These are phyloP conservation scores for Pogostemon cablin DNA, from an alignment of 257 asterid species.

Conservation along the genomic window DNA sequence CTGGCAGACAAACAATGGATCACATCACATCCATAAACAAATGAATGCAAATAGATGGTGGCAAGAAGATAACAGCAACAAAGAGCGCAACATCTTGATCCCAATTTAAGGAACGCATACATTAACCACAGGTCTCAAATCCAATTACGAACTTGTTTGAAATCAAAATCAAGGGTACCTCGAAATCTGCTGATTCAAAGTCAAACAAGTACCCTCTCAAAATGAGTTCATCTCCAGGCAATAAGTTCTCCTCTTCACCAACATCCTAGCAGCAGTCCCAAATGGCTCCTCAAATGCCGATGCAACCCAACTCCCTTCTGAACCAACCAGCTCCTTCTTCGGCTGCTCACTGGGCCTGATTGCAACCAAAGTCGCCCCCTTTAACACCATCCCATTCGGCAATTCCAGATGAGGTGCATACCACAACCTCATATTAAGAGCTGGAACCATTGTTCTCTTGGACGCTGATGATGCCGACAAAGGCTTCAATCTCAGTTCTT, in stretches of 20 bases:
- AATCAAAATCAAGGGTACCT: slow-evolving; percentile 38
- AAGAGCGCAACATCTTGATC: not conserved
- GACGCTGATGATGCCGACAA: slow-evolving; percentile 81
- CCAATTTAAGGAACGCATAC: not conserved
- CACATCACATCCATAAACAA: slow-evolving; percentile 3
- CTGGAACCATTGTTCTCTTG: slow-evolving; percentile 87
- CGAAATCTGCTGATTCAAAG: slow-evolving; percentile 23
- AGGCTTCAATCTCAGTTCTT: slow-evolving; percentile 91
- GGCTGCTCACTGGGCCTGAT: slow-evolving; percentile 82
- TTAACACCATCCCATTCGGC: slow-evolving; percentile 78
- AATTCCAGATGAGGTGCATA: slow-evolving; percentile 76
- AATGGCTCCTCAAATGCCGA: slow-evolving; percentile 80
- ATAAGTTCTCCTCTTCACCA: slow-evolving; percentile 84
- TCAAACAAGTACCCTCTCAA: slow-evolving; percentile 37
- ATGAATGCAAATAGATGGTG: not conserved
- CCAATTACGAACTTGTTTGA: slow-evolving; percentile 20
- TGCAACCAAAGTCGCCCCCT: slow-evolving; percentile 90
- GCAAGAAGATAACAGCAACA: not conserved
- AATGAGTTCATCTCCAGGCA: slow-evolving; percentile 95
- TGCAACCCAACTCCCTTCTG: slow-evolving; percentile 69
- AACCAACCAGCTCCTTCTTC: slow-evolving; percentile 54
- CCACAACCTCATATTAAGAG: slow-evolving; percentile 83
- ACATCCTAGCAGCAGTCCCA: slow-evolving; percentile 77
- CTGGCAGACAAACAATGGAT: not conserved
- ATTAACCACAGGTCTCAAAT: not conserved